Evolutionary conservation across 495 filamentous ascomycete genomes (phyloP).

Genomic region (Penicillium psychrofluorescens): DNA sequence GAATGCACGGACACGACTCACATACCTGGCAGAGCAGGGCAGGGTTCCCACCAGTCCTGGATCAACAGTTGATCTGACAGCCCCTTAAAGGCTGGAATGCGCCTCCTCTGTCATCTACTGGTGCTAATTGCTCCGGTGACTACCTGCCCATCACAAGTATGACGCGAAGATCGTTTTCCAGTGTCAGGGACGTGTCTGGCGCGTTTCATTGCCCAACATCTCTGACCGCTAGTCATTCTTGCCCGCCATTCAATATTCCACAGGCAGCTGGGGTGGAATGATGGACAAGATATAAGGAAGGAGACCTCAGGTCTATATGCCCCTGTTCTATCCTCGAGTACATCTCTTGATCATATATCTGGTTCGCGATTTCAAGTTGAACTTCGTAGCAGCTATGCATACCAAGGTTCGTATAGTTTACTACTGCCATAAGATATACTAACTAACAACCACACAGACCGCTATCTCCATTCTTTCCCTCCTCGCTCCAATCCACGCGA

Average conservation of each 20-base stretch:
- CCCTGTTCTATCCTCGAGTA: neutral
- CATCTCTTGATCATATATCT: neutral
- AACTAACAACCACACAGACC: neutral
- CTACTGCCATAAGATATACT: neutral
- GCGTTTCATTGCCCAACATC: conserved; percentile 9
- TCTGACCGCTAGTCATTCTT: conserved; percentile 14
- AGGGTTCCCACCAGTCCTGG: conserved; percentile 1
- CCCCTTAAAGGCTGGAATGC: conserved; percentile 15
- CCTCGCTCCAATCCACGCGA: conserved; percentile 17
- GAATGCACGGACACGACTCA: conserved; percentile 11
- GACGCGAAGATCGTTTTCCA: conserved; percentile 8
- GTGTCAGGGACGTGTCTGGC: neutral
- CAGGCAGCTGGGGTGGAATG: conserved; percentile 3
- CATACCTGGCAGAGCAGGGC: conserved; percentile 9
- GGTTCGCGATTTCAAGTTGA: no score
- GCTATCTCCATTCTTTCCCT: conserved; percentile 14
- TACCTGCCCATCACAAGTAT: conserved; percentile 15
- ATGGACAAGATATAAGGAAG: no score
- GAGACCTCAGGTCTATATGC: no score
- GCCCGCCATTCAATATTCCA: conserved; percentile 15
- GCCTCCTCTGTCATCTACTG: conserved; percentile 1
- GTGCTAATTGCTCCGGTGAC: conserved; percentile 1
- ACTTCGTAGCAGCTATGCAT: conserved; percentile 10
- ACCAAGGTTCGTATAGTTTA: neutral
- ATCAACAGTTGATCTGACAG: conserved; percentile 9